Conservation (phyloP, 2,329 filamentous ascomycete species). For the Penicillium nordicum region DNA sequence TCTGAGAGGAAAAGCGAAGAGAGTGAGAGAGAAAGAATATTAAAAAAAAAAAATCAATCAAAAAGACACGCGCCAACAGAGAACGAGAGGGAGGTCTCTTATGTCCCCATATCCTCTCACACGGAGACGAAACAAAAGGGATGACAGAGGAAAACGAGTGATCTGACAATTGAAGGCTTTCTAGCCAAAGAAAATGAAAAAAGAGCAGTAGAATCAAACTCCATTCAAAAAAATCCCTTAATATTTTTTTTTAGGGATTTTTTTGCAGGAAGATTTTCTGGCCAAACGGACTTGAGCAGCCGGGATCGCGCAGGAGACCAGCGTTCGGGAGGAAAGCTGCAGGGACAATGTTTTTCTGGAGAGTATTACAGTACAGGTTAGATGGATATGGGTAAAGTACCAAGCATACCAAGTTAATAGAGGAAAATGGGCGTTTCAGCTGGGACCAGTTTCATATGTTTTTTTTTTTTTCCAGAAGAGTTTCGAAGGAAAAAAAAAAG, state of each 20-base stretch:
- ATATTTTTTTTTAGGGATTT: not conserved
- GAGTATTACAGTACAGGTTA: slow-evolving; percentile 14
- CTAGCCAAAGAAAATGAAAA: slow-evolving; percentile 22
- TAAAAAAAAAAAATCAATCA: slow-evolving; percentile 13
- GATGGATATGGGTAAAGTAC: slow-evolving; percentile 11
- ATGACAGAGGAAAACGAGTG: slow-evolving; percentile 7
- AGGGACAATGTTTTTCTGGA: slow-evolving; percentile 27
- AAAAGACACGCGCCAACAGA: slow-evolving; percentile 16
- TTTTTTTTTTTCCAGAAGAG: slow-evolving; percentile 24
- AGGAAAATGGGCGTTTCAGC: slow-evolving; percentile 1
- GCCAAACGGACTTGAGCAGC: slow-evolving; percentile 21
- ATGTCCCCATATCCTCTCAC: slow-evolving; percentile 12
- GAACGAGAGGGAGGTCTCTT: slow-evolving; percentile 18
- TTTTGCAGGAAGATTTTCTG: slow-evolving; percentile 17
- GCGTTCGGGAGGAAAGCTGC: slow-evolving; percentile 31
- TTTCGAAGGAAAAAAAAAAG: slow-evolving; percentile 9
- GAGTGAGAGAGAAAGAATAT: slow-evolving; percentile 11
- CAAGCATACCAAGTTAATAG: slow-evolving; percentile 4
- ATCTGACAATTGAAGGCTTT: slow-evolving; percentile 13
- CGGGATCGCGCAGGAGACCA: slow-evolving; percentile 25
- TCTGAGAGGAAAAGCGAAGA: slow-evolving; percentile 7
- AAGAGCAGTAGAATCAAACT: slow-evolving; percentile 17
- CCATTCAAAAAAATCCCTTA: slow-evolving; percentile 17
- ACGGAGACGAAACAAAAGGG: slow-evolving; percentile 12
- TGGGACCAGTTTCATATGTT: slow-evolving; percentile 19